Evolutionary conservation across 345 rosid genomes (phyloP).

Genomic region (Rhodamnia rubescens): DNA sequence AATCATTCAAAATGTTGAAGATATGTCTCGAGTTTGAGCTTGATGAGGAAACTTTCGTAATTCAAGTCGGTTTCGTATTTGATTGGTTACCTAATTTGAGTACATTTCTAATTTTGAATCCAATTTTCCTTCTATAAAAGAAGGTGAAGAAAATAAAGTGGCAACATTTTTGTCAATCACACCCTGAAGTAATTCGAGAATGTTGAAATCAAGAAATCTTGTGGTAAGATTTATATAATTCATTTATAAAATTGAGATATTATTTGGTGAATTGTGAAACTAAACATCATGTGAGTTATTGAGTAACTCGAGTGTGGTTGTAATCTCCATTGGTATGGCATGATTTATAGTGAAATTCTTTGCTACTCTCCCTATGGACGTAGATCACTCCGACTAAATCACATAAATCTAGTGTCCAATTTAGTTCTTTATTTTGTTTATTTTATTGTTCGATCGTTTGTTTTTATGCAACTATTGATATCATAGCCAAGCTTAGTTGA

Average conservation of each 20-base stretch:
- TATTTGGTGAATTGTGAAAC: background rate
- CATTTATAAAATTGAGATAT: background rate
- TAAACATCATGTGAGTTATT: background rate
- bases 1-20: background rate
- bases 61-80: background rate
- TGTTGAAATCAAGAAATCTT: background rate
- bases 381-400: background rate
- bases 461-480: background rate
- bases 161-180: background rate
- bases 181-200: background rate
- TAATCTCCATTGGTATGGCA: background rate
- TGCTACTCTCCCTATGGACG: background rate
- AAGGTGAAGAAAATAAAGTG: background rate
- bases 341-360: background rate
- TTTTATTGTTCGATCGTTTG: rapidly evolving
- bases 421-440: background rate
- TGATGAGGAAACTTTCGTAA: background rate
- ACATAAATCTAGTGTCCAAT: background rate
- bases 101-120: background rate
- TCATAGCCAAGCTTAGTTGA: background rate
- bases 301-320: background rate
- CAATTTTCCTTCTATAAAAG: background rate
- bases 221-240: background rate
- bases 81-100: background rate
- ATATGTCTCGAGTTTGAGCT: background rate